Evolutionary conservation across 768 basidiomycete species (phyloP).

Genomic region (Collybiopsis confluens): DNA sequence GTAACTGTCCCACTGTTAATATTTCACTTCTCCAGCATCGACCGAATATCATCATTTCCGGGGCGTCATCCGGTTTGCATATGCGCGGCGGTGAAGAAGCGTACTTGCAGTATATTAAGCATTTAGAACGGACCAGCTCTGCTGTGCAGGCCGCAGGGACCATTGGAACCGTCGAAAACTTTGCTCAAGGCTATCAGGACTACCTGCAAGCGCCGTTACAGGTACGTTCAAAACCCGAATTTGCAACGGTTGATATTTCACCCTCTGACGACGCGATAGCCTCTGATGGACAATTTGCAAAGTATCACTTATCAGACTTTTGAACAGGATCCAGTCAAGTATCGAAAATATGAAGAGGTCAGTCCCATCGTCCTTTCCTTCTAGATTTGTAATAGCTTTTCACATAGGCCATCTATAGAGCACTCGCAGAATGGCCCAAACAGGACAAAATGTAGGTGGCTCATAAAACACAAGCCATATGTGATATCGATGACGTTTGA

Average conservation of each 20-base stretch:
- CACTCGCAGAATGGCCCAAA: conserved; percentile 67
- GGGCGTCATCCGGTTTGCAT: conserved; percentile 62
- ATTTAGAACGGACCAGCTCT: conserved; percentile 77
- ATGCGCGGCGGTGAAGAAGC: conserved; percentile 76
- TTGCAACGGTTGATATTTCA: conserved; percentile 2
- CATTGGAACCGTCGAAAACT: conserved; percentile 79
- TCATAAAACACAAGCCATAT: background rate
- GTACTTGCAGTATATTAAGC: conserved; percentile 85
- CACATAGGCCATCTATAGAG: conserved; percentile 70
- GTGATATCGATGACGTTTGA: conserved; percentile 5
- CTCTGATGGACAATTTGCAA: conserved; percentile 95
- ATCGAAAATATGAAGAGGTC: conserved; percentile 91
- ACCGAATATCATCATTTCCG: conserved; percentile 80
- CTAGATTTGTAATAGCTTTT: conserved; percentile 6
- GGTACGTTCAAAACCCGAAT: conserved; percentile 33
- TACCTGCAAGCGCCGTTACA: conserved; percentile 93
- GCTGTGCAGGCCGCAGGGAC: conserved; percentile 58
- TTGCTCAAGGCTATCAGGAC: conserved; percentile 91
- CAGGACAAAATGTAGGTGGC: conserved; percentile 57
- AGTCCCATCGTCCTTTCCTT: conserved; percentile 13
- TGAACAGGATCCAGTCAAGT: conserved; percentile 97
- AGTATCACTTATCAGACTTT: conserved; percentile 97
- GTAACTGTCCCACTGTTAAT: conserved; percentile 16
- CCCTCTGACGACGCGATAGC: conserved; percentile 40
- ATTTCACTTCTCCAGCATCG: conserved; percentile 77